Evolutionary conservation across 768 basidiomycete genomes (phyloP).

Genomic region (Lentinus tigrinus): DNA sequence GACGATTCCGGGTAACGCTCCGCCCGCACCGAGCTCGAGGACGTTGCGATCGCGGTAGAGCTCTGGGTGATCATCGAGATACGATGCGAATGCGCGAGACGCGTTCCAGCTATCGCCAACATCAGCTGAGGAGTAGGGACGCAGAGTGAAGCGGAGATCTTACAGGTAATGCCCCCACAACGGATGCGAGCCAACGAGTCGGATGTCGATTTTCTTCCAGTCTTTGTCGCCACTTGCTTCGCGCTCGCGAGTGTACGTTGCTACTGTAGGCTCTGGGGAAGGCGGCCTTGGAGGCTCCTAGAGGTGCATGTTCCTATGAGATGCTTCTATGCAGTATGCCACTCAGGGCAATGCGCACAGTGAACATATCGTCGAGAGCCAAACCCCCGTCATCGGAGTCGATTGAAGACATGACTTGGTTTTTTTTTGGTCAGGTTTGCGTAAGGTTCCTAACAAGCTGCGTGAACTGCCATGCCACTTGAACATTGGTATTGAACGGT

Average conservation of each 20-base stretch:
- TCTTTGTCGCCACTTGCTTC: neutral
- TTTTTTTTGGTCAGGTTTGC: no score
- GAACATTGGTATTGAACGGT: no score
- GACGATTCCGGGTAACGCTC: conserved; percentile 83
- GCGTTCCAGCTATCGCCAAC: conserved; percentile 71
- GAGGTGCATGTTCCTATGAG: neutral
- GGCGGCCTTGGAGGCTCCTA: conserved; percentile 70
- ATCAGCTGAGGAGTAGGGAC: neutral
- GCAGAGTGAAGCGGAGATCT: conserved; percentile 9
- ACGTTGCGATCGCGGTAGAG: conserved; percentile 50
- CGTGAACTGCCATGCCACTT: no score
- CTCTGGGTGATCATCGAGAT: conserved; percentile 53
- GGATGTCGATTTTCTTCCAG: conserved; percentile 49
- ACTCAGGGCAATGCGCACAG: neutral
- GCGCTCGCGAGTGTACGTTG: conserved; percentile 43
- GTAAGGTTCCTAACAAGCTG: no score
- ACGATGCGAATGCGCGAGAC: conserved; percentile 66
- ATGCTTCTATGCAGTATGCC: neutral
- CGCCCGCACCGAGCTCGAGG: conserved; percentile 92
- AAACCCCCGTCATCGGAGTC: neutral
- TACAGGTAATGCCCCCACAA: conserved; percentile 83
- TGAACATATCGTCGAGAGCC: neutral
- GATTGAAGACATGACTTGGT: neutral
- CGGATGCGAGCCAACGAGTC: conserved; percentile 76
- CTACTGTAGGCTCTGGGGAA: conserved; percentile 58